A percentile compares a stretch with the other conserved stretches of the same genome.
Conservation (phyloP, 1,139 yeast species). For the Candida labiduridarum region DNA sequence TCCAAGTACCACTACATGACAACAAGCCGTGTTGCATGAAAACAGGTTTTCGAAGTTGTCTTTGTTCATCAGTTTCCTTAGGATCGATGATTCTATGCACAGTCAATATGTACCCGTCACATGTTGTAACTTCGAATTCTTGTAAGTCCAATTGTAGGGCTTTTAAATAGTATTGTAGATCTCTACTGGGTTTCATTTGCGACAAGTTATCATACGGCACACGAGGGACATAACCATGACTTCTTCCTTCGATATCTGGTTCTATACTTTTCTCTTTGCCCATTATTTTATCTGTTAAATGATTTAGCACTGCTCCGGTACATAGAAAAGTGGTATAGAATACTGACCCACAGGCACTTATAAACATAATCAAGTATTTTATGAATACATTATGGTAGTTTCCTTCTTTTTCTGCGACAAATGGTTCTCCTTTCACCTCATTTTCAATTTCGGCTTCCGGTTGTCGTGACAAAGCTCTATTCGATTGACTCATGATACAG, state of each 20-base stretch:
- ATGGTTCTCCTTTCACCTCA: neutral
- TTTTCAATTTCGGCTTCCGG: constrained; percentile 2
- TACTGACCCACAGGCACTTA: constrained; percentile 32
- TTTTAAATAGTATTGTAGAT: constrained; percentile 64
- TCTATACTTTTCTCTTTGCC: constrained; percentile 21
- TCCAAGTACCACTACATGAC: constrained; percentile 83
- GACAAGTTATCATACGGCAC: constrained; percentile 34
- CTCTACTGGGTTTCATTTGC: constrained; percentile 28
- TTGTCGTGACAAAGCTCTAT: neutral
- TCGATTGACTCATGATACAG: neutral
- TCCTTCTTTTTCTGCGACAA: neutral
- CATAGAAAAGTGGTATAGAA: constrained; percentile 28
- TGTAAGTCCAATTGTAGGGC: constrained; percentile 62
- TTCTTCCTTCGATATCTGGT: constrained; percentile 15
- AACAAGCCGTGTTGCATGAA: constrained; percentile 82
- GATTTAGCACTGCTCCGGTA: constrained; percentile 30
- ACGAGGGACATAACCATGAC: constrained; percentile 27
- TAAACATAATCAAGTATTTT: constrained; percentile 23
- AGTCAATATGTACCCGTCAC: constrained; percentile 75
- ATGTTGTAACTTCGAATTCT: constrained; percentile 63
- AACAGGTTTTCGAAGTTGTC: constrained; percentile 54
- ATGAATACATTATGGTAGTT: constrained; percentile 20
- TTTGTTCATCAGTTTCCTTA: constrained; percentile 33
- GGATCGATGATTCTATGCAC: constrained; percentile 67
- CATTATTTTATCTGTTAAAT: constrained; percentile 25